Conservation (phyloP, 108 stramenopile genomes). For the Discostella pseudostelligera region DNA sequence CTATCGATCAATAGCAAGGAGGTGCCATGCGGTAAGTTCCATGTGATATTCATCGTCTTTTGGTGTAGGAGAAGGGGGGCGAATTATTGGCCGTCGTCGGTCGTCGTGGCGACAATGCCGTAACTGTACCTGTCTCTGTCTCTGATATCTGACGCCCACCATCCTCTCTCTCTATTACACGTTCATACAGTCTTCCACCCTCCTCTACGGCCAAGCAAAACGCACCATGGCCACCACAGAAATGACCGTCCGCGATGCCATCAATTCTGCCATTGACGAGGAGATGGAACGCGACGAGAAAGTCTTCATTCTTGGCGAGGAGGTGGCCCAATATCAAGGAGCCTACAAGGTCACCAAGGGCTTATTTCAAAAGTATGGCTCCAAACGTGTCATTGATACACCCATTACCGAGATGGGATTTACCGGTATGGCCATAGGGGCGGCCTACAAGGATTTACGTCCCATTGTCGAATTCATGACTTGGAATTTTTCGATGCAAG, state of each 20-base stretch:
- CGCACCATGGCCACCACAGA: conserved; percentile 77
- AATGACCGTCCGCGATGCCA: conserved; percentile 95
- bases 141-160: too few relatives aligned
- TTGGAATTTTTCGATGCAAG: conserved; percentile 99
- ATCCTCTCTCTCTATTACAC: neutral
- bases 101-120: too few relatives aligned
- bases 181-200: conserved; percentile 1
- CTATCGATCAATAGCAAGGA: conserved; percentile 31
- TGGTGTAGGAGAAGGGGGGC: neutral
- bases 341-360: conserved; percentile 99
- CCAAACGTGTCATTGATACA: conserved; percentile 97
- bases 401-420: conserved; percentile 99
- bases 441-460: conserved; percentile 90
- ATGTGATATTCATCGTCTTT: neutral
- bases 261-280: conserved; percentile 96
- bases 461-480: conserved; percentile 99
- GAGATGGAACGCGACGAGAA: conserved; percentile 95
- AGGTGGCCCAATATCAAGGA: conserved; percentile 99
- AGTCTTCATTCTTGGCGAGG: conserved; percentile 96
- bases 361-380: conserved; percentile 97
- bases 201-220: conserved; percentile 10
- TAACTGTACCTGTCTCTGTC: too few relatives aligned
- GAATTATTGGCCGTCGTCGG: neutral
- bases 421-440: conserved; percentile 94
- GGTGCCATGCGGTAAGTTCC: conserved; percentile 31